A percentile compares a stretch with the other conserved stretches of the same genome.
Evolutionary conservation across 2,329 filamentous ascomycete species (phyloP).

Genomic region (Alternaria incomplexa): DNA sequence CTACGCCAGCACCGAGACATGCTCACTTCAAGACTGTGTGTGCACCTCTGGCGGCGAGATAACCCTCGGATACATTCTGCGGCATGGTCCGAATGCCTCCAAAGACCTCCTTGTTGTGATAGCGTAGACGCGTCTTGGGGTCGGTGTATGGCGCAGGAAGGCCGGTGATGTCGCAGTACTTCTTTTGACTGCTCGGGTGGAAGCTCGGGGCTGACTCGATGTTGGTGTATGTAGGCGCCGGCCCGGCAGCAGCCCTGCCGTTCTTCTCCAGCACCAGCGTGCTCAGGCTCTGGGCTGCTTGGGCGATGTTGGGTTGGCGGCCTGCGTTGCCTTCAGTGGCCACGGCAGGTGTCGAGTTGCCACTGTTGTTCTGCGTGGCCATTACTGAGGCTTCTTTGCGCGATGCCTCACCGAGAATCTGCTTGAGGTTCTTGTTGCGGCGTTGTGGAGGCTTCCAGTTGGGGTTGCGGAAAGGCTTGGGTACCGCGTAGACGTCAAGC

Average conservation of each 20-base stretch:
- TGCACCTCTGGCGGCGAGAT: slow-evolving; percentile 86
- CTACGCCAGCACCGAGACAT: not conserved
- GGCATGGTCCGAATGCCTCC: slow-evolving; percentile 78
- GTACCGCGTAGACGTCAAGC: slow-evolving; percentile 86
- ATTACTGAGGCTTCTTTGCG: slow-evolving; percentile 88
- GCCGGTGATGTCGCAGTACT: slow-evolving; percentile 96
- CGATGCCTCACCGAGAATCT: slow-evolving; percentile 87
- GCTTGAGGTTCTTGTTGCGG: slow-evolving; percentile 98
- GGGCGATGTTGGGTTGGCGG: slow-evolving; percentile 77
- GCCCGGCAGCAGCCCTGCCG: slow-evolving; percentile 58
- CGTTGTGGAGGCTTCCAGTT: slow-evolving; percentile 92
- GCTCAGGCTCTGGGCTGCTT: slow-evolving; percentile 84
- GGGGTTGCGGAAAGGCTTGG: slow-evolving; percentile 88
- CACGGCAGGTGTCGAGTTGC: slow-evolving; percentile 69
- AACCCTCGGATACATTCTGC: slow-evolving; percentile 84
- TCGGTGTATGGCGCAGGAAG: slow-evolving; percentile 90
- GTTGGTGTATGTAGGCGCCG: slow-evolving; percentile 86
- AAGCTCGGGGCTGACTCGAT: slow-evolving; percentile 93
- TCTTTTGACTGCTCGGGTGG: slow-evolving; percentile 75
- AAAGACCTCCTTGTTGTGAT: slow-evolving; percentile 94
- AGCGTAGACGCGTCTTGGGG: slow-evolving; percentile 90
- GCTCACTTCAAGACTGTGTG: slow-evolving; percentile 89
- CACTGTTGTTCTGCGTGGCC: slow-evolving; percentile 82
- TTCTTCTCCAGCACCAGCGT: slow-evolving; percentile 90
- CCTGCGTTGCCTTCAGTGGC: slow-evolving; percentile 58